These are phyloP conservation scores for Globisporangium megalacanthum DNA, from an alignment of 352 stramenopile genomes.

Conservation along the genomic window DNA sequence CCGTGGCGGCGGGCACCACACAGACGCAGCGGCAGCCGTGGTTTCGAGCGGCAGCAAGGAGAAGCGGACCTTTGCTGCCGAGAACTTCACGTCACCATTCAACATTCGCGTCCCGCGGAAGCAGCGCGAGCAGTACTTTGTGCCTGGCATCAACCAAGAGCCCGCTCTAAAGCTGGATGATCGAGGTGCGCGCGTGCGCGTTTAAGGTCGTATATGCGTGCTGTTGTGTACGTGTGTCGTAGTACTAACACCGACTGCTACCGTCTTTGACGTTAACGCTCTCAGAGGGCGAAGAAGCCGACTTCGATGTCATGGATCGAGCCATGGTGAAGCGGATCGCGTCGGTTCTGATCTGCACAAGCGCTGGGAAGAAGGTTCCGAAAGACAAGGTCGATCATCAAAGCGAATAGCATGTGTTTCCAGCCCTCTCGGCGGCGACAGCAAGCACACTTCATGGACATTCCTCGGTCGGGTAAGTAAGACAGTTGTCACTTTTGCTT, in stretches of 20 bases:
- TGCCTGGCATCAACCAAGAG: constrained; percentile 37
- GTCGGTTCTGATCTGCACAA: constrained; percentile 60
- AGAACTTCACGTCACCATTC: constrained; percentile 70
- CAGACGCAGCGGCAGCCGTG: not conserved
- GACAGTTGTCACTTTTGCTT: constrained; percentile 9
- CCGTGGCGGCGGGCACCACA: not conserved
- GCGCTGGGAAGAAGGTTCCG: constrained; percentile 41
- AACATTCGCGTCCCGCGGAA: constrained; percentile 69
- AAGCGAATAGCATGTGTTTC: not conserved
- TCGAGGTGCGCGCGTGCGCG: constrained; percentile 18
- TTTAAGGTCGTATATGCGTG: not conserved
- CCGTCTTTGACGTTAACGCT: not conserved
- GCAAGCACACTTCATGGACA: not conserved
- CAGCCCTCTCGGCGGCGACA: too few species aligned
- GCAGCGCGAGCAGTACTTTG: constrained; percentile 47
- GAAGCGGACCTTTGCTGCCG: constrained; percentile 22
- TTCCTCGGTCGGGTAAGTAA: not conserved
- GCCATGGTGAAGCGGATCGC: constrained; percentile 75
- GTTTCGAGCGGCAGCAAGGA: constrained; percentile 9
- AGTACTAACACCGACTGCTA: not conserved
- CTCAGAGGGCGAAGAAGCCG: constrained; percentile 44
- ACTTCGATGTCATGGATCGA: constrained; percentile 77
- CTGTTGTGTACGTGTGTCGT: not conserved
- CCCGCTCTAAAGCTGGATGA: constrained; percentile 21
- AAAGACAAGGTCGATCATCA: constrained; percentile 13